Conservation (phyloP, 352 stramenopile species). For the Phytophthora pluvialis region DNA sequence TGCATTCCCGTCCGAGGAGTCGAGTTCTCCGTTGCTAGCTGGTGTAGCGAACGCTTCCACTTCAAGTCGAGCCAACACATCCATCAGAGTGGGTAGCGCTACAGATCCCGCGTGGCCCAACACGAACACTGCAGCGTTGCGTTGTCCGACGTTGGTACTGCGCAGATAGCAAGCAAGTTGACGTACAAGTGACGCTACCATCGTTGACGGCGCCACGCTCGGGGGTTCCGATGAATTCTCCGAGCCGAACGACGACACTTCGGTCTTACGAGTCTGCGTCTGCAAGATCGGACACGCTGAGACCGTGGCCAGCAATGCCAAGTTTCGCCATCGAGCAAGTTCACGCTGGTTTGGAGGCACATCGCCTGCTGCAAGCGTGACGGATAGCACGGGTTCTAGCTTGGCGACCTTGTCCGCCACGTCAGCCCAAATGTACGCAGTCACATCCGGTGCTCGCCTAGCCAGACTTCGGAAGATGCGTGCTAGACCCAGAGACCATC, state of each 20-base stretch:
- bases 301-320: constrained; percentile 60
- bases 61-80: constrained; percentile 65
- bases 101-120: constrained; percentile 51
- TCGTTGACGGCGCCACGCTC: constrained; percentile 31
- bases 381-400: constrained; percentile 62
- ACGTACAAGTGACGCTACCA: constrained; percentile 54
- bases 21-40: constrained; percentile 18
- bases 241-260: constrained; percentile 24
- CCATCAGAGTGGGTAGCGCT: constrained; percentile 46
- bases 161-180: constrained; percentile 63
- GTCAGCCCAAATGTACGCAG: constrained; percentile 69
- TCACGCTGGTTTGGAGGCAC: constrained; percentile 28
- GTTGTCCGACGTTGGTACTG: constrained; percentile 60
- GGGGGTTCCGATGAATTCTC: constrained; percentile 22
- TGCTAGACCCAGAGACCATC: constrained; percentile 59
- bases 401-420: constrained; percentile 67
- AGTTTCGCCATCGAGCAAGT: constrained; percentile 68
- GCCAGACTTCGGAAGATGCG: constrained; percentile 51
- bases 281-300: constrained; percentile 52
- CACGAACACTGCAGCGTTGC: constrained; percentile 57
- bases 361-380: constrained; percentile 8
- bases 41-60: constrained; percentile 48
- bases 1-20: constrained; percentile 3
- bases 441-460: constrained; percentile 56
- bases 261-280: constrained; percentile 28